Evolutionary conservation across 2,329 filamentous ascomycete genomes (phyloP), one percentile per base, ranked within the genome.

Genomic region (Bipolaris sorokiniana): DNA sequence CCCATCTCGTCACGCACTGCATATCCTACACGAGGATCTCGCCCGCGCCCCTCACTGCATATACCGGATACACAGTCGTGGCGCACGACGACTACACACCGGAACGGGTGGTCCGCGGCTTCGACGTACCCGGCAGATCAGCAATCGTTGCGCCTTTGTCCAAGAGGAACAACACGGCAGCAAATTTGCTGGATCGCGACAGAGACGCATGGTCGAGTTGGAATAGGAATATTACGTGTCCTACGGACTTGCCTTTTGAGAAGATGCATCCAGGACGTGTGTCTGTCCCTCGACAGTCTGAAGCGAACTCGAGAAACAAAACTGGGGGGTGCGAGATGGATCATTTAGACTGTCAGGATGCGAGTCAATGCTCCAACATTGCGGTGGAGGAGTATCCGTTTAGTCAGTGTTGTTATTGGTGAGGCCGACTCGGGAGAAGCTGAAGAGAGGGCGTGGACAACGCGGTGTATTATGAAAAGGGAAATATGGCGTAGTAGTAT

Each of bases 141-240:
- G 15, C 36, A 11, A 10, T n/a, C 11, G 5, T 16, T 3, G 40
- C 58, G 16, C 22, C 41, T 7, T 22, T 26, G 2, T 7, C 31
- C 22, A 45, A 45, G 10, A 49, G 47, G n/a, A 50, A 38, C 9
- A 47, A 59, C 23, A 52, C 54, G 15, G 45, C 48, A 1, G 49
- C 34, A 6, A 54, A 23, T 11, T 28, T 63, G 3, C 51, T 67
- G 1, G 54, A 65, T 22, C 56, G 56, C 5, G 40, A 56, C 7
- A 47, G 36, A 0, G 42, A 59, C 6, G 20, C n/a, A 0, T 67
- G 62, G 62, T 48, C 50, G 3, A 44, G 51, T 13, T 65, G 58
- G 51, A 53, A 56, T 26, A 40, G 51, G 3, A 53, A 49, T 36
- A 42, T 40, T 7, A 28, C 50, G 4, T 49, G 23, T 2, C 34